These are phyloP conservation scores for Acacia crassicarpa DNA, from an alignment of 306 rosid species.

Conservation along the genomic window DNA sequence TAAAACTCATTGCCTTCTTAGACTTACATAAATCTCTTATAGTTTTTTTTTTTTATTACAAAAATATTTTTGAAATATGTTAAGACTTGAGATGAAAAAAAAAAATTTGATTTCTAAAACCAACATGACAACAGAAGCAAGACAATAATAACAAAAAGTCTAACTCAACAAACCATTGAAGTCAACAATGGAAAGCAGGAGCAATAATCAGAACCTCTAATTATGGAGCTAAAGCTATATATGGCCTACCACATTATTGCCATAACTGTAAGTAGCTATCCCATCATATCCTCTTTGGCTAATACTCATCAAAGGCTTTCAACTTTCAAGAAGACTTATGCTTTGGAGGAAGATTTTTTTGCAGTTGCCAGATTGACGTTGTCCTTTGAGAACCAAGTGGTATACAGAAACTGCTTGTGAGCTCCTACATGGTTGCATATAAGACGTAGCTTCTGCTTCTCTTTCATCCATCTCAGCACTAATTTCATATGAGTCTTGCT, in stretches of 20 bases:
- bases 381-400: constrained; percentile 12
- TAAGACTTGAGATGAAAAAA: background rate
- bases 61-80: background rate
- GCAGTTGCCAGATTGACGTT: background rate
- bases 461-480: constrained; percentile 18
- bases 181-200: constrained; percentile 5
- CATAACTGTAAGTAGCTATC: background rate
- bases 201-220: background rate
- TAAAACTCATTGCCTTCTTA: background rate
- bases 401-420: constrained; percentile 22
- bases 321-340: constrained; percentile 8
- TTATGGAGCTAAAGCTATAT: background rate
- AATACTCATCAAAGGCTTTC: background rate
- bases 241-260: background rate
- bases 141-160: background rate
- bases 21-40: background rate
- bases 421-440: constrained; percentile 18
- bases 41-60: no score
- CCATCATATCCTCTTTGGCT: background rate
- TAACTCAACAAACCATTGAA: background rate
- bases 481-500: constrained; percentile 21
- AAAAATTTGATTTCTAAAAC: no score
- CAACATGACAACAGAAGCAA: background rate
- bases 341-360: background rate
- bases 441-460: constrained; percentile 24